These are phyloP conservation scores for Lactifluus pinguis DNA, from an alignment of 768 basidiomycete genomes.

Conservation along the genomic window DNA sequence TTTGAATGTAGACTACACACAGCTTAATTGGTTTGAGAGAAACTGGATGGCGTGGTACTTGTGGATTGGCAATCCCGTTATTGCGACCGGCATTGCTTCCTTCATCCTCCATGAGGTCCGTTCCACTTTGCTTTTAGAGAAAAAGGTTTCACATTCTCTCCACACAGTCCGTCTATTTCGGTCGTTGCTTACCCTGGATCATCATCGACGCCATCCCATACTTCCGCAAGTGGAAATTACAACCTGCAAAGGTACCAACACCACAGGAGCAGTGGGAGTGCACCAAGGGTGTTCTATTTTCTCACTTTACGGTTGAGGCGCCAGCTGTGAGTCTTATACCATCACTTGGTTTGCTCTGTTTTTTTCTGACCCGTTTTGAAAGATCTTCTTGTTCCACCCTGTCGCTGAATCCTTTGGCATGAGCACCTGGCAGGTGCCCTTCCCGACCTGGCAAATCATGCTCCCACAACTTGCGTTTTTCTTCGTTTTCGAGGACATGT, in stretches of 20 bases:
- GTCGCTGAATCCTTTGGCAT: conserved; percentile 83
- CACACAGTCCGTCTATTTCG: conserved; percentile 86
- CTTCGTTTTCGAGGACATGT: conserved; percentile 94
- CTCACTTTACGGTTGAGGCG: conserved; percentile 92
- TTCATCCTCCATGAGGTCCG: conserved; percentile 91
- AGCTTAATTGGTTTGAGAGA: conserved; percentile 63
- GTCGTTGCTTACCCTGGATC: conserved; percentile 90
- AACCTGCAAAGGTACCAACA: conserved; percentile 77
- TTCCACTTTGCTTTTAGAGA: background rate
- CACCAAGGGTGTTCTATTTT: conserved; percentile 87
- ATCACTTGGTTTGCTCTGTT: background rate
- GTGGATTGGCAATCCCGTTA: conserved; percentile 76
- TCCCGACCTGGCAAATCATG: conserved; percentile 66
- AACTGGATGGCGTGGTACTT: conserved; percentile 84
- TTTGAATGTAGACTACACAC: conserved; percentile 46
- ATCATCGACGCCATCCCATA: conserved; percentile 92
- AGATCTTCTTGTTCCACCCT: conserved; percentile 92
- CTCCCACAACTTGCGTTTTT: conserved; percentile 73
- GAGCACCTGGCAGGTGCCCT: conserved; percentile 88
- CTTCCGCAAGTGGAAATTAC: conserved; percentile 91
- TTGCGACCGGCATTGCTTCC: conserved; percentile 90
- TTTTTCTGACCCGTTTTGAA: background rate
- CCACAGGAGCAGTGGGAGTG: conserved; percentile 87
- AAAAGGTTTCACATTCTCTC: background rate
- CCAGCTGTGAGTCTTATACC: conserved; percentile 53